A percentile compares a stretch with the other conserved stretches of the same genome.
These are phyloP conservation scores for Picochlorum sp. DNA, from an alignment of 139 green algal species.

Conservation along the genomic window DNA sequence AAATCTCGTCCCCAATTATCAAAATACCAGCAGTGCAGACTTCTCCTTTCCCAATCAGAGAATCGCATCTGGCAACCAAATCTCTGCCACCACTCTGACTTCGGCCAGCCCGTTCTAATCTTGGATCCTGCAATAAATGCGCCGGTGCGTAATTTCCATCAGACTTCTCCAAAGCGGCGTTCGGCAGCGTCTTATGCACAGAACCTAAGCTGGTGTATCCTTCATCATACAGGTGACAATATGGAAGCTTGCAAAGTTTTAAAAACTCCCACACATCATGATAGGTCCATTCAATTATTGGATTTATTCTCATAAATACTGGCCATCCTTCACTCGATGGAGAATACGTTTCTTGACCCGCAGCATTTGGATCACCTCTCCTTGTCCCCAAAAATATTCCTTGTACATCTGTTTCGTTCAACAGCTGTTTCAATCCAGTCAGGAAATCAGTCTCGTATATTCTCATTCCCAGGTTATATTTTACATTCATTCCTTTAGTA, in stretches of 20 bases:
- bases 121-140: conserved; percentile 56
- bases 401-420: conserved; percentile 30
- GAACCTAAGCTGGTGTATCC: conserved; percentile 79
- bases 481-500: conserved; percentile 15
- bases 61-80: background rate
- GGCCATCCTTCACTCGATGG: conserved; percentile 79
- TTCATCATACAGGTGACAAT: conserved; percentile 82
- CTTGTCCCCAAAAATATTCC: conserved; percentile 75
- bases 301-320: conserved; percentile 95
- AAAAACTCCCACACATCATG: conserved; percentile 90
- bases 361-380: conserved; percentile 75
- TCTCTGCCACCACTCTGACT: background rate
- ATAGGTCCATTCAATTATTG: conserved; percentile 89
- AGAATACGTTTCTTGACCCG: conserved; percentile 76
- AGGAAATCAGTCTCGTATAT: conserved; percentile 63
- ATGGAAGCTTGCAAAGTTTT: conserved; percentile 27
- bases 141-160: conserved; percentile 70
- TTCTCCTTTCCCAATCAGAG: too few species aligned
- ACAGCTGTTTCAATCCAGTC: conserved; percentile 42
- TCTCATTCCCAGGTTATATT: conserved; percentile 46
- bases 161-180: conserved; percentile 49
- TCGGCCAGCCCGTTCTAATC: conserved; percentile 60
- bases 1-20: conserved; percentile 40
- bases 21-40: conserved; percentile 14
- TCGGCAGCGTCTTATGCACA: conserved; percentile 57